Percentiles rank a stretch among this genome's conserved stretches.
These are phyloP conservation scores for Lavandula angustifolia DNA, from an alignment of 257 asterid genomes.

Conservation along the genomic window DNA sequence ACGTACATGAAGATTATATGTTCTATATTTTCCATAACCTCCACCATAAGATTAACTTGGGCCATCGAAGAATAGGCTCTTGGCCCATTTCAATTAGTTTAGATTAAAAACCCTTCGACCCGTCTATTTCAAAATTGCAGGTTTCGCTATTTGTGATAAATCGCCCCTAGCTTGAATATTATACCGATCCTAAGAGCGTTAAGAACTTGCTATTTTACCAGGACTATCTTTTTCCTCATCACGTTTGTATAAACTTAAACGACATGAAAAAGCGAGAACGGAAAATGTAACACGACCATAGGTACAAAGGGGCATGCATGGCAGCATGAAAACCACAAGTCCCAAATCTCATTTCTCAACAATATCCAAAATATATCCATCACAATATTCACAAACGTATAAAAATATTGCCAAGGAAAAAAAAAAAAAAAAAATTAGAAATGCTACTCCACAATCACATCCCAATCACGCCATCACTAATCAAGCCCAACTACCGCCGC, in stretches of 20 bases:
- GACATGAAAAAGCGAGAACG: neutral
- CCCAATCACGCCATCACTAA: constrained; percentile 37
- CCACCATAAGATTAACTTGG: neutral
- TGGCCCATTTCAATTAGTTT: too few species aligned
- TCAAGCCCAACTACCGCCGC: constrained; percentile 38
- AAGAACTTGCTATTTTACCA: too few species aligned
- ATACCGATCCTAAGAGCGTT: too few species aligned
- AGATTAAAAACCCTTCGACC: too few species aligned
- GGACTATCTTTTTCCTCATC: too few species aligned
- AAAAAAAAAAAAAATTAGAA: neutral
- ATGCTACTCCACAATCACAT: constrained; percentile 62
- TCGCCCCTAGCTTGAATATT: too few species aligned
- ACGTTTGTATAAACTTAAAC: neutral
- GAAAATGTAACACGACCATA: neutral
- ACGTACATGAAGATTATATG: neutral
- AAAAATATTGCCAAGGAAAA: neutral
- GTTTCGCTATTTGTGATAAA: too few species aligned
- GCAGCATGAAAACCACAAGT: constrained; percentile 34
- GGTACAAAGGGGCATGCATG: neutral
- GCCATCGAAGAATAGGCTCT: neutral
- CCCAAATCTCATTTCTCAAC: constrained; percentile 16
- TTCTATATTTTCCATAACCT: neutral
- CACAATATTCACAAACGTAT: neutral
- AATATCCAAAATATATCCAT: constrained; percentile 2
- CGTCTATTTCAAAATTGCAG: neutral